Percentiles rank a stretch among this genome's conserved stretches.
phyloP scores from a whole-genome alignment of 1,284 basidiomycete genomes.

The Sporisorium reilianum region DNA sequence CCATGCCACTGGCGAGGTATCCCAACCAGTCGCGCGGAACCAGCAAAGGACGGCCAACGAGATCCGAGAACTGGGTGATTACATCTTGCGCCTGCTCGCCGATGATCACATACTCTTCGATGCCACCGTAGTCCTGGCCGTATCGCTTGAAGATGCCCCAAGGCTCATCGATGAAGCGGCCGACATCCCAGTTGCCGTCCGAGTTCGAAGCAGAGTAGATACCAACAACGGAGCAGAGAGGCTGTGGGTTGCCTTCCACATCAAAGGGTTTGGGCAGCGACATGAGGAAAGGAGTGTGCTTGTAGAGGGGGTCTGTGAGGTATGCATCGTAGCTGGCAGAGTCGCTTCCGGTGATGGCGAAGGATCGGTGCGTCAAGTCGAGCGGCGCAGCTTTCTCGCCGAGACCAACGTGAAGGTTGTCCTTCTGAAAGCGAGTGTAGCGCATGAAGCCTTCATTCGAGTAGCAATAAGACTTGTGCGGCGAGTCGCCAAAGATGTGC shows the following conservation, averaged over 20 bases:
- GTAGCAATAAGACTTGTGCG: constrained; percentile 69
- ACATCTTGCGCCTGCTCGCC: constrained; percentile 68
- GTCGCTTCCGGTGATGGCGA: constrained; percentile 69
- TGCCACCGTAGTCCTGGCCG: constrained; percentile 70
- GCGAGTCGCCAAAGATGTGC: constrained; percentile 68
- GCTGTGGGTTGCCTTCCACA: constrained; percentile 40
- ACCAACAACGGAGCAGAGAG: constrained; percentile 67
- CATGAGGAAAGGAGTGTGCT: constrained; percentile 71
- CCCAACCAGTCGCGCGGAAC: constrained; percentile 71
- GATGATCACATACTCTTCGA: constrained; percentile 71
- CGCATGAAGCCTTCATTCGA: constrained; percentile 69
- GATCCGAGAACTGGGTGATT: constrained; percentile 63
- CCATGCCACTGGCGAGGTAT: constrained; percentile 71
- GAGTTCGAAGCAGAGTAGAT: constrained; percentile 71
- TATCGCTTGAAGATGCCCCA: constrained; percentile 71
- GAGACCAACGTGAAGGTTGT: constrained; percentile 69
- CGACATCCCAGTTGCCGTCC: constrained; percentile 70
- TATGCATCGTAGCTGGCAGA: constrained; percentile 71
- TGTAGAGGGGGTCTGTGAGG: constrained; percentile 71
- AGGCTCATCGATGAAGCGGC: constrained; percentile 70
- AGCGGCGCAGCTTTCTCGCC: constrained; percentile 71
- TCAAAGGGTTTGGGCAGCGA: constrained; percentile 60
- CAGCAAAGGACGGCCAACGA: constrained; percentile 70
- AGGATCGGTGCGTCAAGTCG: constrained; percentile 68
- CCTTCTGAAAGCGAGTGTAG: constrained; percentile 45